phyloP scores from a whole-genome alignment of 495 filamentous ascomycete genomes.

The Astrothelium subdiscretum region DNA sequence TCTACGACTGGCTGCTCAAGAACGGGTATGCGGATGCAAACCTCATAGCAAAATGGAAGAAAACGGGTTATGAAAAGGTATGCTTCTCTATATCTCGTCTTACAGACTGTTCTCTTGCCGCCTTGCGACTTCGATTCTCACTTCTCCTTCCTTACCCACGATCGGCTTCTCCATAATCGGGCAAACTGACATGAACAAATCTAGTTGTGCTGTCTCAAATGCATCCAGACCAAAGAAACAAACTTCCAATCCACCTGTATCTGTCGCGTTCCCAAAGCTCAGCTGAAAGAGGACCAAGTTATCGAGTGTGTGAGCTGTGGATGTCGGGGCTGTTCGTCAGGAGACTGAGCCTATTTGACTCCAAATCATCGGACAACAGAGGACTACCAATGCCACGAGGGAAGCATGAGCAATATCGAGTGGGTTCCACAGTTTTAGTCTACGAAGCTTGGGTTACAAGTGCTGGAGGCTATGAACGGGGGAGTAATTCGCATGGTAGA shows the following conservation, averaged over 20 bases:
- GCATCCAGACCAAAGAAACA: conserved; percentile 97
- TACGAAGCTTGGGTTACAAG: no score
- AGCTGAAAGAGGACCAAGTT: conserved; percentile 80
- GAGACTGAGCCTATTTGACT: conserved; percentile 43
- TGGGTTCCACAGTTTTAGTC: no score
- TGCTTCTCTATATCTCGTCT: no score
- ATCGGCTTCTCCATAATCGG: conserved; percentile 1
- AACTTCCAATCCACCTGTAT: conserved; percentile 98
- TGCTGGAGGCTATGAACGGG: no score
- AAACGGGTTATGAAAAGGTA: conserved; percentile 96
- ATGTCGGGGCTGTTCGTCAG: conserved; percentile 79
- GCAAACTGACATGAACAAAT: conserved; percentile 3
- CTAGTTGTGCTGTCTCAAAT: conserved; percentile 84
- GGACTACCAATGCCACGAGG: no score
- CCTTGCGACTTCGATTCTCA: conserved; percentile 1
- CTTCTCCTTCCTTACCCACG: conserved; percentile 12
- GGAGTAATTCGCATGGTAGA: no score
- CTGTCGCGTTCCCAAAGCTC: conserved; percentile 85
- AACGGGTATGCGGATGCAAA: conserved; percentile 90
- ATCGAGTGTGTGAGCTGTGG: conserved; percentile 96
- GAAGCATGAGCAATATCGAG: no score
- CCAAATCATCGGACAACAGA: no score
- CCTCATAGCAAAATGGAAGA: conserved; percentile 99
- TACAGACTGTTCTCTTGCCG: no score
- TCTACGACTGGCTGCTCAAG: conserved; percentile 96